Evolutionary conservation across 2,329 filamentous ascomycete genomes (phyloP).

Genomic region (Aureobasidium pullulans): DNA sequence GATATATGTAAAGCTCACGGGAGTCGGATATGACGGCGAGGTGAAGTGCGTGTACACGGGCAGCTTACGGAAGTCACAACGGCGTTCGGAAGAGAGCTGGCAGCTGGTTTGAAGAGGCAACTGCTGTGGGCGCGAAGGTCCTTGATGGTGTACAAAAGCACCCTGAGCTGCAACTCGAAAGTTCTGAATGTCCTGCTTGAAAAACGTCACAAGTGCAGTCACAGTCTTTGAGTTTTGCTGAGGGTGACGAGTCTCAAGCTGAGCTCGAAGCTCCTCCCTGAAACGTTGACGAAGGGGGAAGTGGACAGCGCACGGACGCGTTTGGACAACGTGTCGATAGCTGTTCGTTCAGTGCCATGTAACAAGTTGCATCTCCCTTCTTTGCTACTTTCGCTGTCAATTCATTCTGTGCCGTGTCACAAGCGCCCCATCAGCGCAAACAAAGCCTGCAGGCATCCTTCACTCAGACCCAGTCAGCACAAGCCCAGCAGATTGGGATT

Average conservation of each 20-base stretch:
- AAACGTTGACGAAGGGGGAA: background rate
- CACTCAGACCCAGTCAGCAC: background rate
- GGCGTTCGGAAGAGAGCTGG: background rate
- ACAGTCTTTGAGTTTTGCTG: too few species aligned
- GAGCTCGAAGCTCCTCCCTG: background rate
- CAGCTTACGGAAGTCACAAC: background rate
- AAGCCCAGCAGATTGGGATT: background rate
- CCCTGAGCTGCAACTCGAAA: too few species aligned
- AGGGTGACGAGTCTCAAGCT: background rate
- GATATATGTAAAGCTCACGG: conserved; percentile 17
- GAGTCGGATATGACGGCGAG: conserved; percentile 26
- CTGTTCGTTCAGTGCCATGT: background rate
- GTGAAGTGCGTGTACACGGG: background rate
- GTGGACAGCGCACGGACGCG: background rate
- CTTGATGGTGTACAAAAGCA: too few species aligned
- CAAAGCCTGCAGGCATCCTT: background rate
- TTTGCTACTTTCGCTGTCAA: background rate
- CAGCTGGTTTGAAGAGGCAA: background rate
- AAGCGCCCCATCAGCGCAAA: background rate
- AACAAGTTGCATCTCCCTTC: background rate
- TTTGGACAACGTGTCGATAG: background rate
- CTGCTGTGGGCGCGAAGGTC: too few species aligned
- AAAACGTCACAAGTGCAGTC: background rate
- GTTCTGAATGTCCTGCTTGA: too few species aligned
- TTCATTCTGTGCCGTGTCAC: background rate